phyloP scores from a whole-genome alignment of 257 asterid species.

The Solanum microdontum region DNA sequence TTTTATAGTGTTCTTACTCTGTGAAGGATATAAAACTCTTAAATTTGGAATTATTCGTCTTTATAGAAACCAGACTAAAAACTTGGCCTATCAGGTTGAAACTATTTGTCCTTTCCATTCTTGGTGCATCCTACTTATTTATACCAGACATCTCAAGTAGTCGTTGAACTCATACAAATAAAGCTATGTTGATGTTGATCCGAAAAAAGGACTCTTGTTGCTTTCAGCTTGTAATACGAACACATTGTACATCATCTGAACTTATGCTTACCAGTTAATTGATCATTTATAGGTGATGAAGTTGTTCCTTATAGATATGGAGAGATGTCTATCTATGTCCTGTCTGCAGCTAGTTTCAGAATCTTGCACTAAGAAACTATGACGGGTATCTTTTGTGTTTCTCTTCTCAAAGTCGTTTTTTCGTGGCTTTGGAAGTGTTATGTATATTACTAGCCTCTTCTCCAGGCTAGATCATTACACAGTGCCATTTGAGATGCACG shows the following conservation, averaged over 20 bases:
- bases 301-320: slow-evolving; percentile 63
- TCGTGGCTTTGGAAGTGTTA: background rate
- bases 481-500: slow-evolving; percentile 82
- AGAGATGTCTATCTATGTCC: slow-evolving; percentile 49
- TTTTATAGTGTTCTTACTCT: background rate
- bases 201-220: background rate
- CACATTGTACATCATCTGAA: background rate
- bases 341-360: slow-evolving; percentile 69
- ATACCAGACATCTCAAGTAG: background rate
- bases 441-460: background rate
- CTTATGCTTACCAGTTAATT: background rate
- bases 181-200: background rate
- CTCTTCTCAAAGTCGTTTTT: background rate
- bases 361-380: slow-evolving; percentile 46
- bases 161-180: background rate
- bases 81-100: background rate
- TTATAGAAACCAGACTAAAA: background rate
- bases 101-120: background rate
- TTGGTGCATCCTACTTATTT: background rate
- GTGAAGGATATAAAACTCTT: background rate
- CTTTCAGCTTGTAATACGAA: background rate
- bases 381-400: slow-evolving; percentile 35
- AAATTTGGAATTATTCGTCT: background rate
- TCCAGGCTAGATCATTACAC: slow-evolving; percentile 80
- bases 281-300: slow-evolving; percentile 52